Evolutionary conservation across 176 grass and related monocot genomes (phyloP).

Genomic region (Melocanna baccifera): DNA sequence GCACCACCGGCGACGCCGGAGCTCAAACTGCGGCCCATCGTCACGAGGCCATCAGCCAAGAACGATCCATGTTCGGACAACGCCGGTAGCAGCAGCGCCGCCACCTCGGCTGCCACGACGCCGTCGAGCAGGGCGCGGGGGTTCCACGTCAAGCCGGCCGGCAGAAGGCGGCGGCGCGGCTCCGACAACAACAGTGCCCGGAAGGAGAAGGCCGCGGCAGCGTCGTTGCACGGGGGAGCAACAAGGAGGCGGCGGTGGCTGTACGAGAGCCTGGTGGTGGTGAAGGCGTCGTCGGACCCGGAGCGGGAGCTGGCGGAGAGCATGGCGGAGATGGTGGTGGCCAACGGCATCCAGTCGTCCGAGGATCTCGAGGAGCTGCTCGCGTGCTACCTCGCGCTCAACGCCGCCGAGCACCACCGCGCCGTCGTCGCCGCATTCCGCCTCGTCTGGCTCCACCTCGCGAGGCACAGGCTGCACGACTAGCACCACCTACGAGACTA

Average conservation of each 20-base stretch:
- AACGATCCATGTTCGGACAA: background rate
- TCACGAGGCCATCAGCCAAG: constrained; percentile 41
- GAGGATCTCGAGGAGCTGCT: constrained; percentile 85
- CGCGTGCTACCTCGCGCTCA: constrained; percentile 83
- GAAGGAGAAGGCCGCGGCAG: background rate
- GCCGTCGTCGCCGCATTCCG: constrained; percentile 58
- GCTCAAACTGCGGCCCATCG: constrained; percentile 68
- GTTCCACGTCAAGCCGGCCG: constrained; percentile 26
- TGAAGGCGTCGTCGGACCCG: constrained; percentile 73
- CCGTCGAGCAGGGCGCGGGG: constrained; percentile 42
- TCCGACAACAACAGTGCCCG: background rate
- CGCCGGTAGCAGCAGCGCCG: constrained; percentile 5
- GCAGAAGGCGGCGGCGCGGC: background rate
- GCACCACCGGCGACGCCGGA: constrained; percentile 50
- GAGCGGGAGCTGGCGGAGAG: constrained; percentile 73
- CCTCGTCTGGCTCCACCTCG: constrained; percentile 50
- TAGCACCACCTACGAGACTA: background rate
- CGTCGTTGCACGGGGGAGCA: background rate
- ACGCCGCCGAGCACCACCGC: constrained; percentile 76
- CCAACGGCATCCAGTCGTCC: constrained; percentile 45
- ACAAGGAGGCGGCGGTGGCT: constrained; percentile 38
- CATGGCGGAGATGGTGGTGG: constrained; percentile 84
- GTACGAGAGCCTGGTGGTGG: constrained; percentile 67
- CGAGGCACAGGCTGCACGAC: constrained; percentile 5
- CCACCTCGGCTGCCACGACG: constrained; percentile 44